A percentile compares a stretch with the other conserved stretches of the same genome.
phyloP scores from a whole-genome alignment of 2,329 filamentous ascomycete genomes.

The Cryphonectria carpinicola region DNA sequence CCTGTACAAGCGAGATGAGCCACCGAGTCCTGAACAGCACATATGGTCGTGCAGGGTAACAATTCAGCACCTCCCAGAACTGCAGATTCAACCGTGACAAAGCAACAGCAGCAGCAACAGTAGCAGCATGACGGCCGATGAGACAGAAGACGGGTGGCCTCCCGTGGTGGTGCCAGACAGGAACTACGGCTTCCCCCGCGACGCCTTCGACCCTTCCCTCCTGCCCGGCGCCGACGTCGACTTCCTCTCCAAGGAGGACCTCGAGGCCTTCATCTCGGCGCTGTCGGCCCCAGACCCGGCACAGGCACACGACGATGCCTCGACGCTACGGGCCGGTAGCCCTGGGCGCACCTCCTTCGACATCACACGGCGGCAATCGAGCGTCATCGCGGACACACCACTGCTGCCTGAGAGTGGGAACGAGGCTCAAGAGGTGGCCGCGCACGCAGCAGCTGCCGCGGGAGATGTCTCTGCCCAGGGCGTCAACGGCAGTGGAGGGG shows the following conservation, averaged over 20 bases:
- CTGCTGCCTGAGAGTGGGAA: conserved; percentile 34
- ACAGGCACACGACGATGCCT: conserved; percentile 62
- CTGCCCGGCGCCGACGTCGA: conserved; percentile 82
- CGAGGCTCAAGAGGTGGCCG: conserved; percentile 40
- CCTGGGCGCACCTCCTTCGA: conserved; percentile 44
- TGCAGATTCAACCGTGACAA: neutral
- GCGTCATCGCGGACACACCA: conserved; percentile 34
- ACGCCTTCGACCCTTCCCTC: conserved; percentile 68
- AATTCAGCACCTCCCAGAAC: neutral
- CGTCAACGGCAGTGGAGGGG: conserved; percentile 28
- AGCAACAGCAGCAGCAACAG: neutral
- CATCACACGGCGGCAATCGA: conserved; percentile 47
- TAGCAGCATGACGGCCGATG: conserved; percentile 21
- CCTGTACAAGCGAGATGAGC: conserved; percentile 15
- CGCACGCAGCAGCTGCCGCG: conserved; percentile 44
- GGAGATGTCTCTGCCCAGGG: conserved; percentile 38
- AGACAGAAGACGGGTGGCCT: conserved; percentile 20
- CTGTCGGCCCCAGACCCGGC: conserved; percentile 79
- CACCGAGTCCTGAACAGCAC: conserved; percentile 3
- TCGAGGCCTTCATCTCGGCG: conserved; percentile 79
- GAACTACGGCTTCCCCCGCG: conserved; percentile 61
- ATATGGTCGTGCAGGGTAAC: conserved; percentile 12
- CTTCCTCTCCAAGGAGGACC: conserved; percentile 74
- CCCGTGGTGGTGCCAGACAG: conserved; percentile 37
- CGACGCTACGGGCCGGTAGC: conserved; percentile 46